Evolutionary conservation across 208 protist genomes (phyloP).

Genomic region (Eutreptiella sp.): DNA sequence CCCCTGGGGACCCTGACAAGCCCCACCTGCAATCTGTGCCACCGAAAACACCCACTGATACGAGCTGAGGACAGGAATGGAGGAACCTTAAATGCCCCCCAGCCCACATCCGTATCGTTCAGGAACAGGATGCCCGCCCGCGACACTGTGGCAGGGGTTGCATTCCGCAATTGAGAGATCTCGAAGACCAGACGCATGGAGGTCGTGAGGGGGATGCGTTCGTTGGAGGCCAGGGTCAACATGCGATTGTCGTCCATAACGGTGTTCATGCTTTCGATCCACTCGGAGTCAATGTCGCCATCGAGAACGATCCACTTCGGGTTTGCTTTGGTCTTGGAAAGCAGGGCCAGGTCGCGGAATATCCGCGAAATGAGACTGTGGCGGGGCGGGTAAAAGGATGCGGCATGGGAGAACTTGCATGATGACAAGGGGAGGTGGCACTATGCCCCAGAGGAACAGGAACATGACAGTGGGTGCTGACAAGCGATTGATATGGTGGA

Average conservation of each 20-base stretch:
- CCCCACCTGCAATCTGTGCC: no score
- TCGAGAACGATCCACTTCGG: slow-evolving; percentile 77
- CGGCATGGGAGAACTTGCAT: no score
- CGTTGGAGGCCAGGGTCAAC: slow-evolving; percentile 73
- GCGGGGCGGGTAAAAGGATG: no score
- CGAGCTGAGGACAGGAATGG: no score
- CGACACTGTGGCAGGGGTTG: slow-evolving; percentile 78
- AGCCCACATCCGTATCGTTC: slow-evolving; percentile 71
- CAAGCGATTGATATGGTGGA: no score
- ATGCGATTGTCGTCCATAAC: slow-evolving; percentile 54
- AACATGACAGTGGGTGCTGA: no score
- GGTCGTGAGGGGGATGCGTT: slow-evolving; percentile 67
- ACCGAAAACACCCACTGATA: no score
- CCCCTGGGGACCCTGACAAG: no score
- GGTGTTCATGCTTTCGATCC: slow-evolving; percentile 85
- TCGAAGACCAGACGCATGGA: slow-evolving; percentile 83
- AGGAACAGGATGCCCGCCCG: slow-evolving; percentile 73
- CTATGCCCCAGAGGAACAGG: no score
- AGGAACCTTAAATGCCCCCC: slow-evolving; percentile 56
- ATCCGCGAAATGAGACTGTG: slow-evolving; percentile 61
- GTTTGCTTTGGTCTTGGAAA: slow-evolving; percentile 34
- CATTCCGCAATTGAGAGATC: slow-evolving; percentile 63
- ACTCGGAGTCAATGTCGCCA: slow-evolving; percentile 76
- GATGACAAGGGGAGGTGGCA: no score
- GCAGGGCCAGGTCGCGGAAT: slow-evolving; percentile 63